Base-by-base conservation (phyloP, 805 yeast genomes). In the Lipomyces sp. region DNA sequence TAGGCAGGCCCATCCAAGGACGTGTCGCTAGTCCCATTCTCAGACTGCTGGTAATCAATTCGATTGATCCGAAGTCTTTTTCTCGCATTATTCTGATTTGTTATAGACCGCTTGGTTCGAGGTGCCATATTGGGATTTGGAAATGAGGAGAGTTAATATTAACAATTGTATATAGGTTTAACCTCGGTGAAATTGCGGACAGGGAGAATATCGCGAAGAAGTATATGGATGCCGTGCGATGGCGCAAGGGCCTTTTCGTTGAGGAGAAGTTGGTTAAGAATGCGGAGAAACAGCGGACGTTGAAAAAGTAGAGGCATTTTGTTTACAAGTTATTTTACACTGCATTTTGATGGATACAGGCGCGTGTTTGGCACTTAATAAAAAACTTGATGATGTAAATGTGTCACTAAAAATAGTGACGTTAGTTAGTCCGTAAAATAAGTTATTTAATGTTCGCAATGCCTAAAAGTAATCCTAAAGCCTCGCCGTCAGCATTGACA, bases 211-310 rank as follows among this genome's bases (percentile, higher is more conserved):
- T 93, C 69, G 98, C 98, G 0, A 85, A 96, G 76, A 83, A 83
- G 75, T 93, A 94, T 76, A 90, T 95, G 88, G 92, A 91, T 70
- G 80, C 80, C 24, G 86, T 95, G 56, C 84, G 99, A 75, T 85
- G 86, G 75, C 84, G 96, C 71, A 95, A 95, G 79, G 99, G 99
- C 8, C 80, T 95, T 66, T 87, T 88, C 73, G 90, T 92, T 30
- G 97, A 91, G 73, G 96, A 92, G 74, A 93, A 93, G 78, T 90
- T 95, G 55, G 90, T 95, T 30, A 85, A 90, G 75, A 90, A 89
- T 75, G 97, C 98, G 0, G 98, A 95, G 77, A 92, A 93, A 77
- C 98, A 95, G 78, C 84, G 97, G 76, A 93, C 94, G 0, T 77
- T 93, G 79, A 90, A 89, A 53, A 66, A 63, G 48, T 66, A 63